Base-by-base conservation (phyloP, 2,329 filamentous ascomycete genomes). In the Cladobotryum protrusum region DNA sequence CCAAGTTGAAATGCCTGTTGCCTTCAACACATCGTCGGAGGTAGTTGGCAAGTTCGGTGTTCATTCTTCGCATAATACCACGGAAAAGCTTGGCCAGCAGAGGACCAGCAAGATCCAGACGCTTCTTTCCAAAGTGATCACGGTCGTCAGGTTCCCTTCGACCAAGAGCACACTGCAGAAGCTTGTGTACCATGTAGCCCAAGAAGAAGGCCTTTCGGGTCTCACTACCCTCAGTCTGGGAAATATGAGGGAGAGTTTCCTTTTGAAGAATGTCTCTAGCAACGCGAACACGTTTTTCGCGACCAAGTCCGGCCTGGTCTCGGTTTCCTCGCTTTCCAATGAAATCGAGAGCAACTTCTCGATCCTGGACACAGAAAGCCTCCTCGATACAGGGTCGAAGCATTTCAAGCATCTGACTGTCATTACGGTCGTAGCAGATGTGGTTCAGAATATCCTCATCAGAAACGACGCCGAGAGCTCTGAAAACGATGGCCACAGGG, bases 91-190 rank as follows among this genome's bases (percentile, higher is more conserved):
- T 95, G n/a, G 92, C 92, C 58, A 99, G 82, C 50, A 99, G 77
- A 32, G 93, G 92, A 56, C 93, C 93, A 50, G 93, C 92, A 61
- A 99, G 79, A 74, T 99, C 93, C 50, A 99, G 78, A 58, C 93
- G 87, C 79, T 99, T 99, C 79, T 97, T 97, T 62, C 93, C 93
- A 63, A 99, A 96, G 68, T 99, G 95, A 75, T 99, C 93, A 74
- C 93, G 88, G 64, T 99, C 93, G 63, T 99, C 93, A 20, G 90
- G 89, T 65, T 97, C 93, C 55, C 90, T 86, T 54, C 93, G 86
- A 46, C 93, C 95, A 43, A 99, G 79, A 48, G 91, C 89, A 65
- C 91, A 96, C 68, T 96, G 92, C 19, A 97, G 77, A 60, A 99
- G 79, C 65, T 93, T 87, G 70, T 99, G 92, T 43, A 97, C 89